Evolutionary conservation across 2,329 filamentous ascomycete species (phyloP), one percentile per base, ranked within the genome.

Genomic region (Tolypocladium paradoxum): DNA sequence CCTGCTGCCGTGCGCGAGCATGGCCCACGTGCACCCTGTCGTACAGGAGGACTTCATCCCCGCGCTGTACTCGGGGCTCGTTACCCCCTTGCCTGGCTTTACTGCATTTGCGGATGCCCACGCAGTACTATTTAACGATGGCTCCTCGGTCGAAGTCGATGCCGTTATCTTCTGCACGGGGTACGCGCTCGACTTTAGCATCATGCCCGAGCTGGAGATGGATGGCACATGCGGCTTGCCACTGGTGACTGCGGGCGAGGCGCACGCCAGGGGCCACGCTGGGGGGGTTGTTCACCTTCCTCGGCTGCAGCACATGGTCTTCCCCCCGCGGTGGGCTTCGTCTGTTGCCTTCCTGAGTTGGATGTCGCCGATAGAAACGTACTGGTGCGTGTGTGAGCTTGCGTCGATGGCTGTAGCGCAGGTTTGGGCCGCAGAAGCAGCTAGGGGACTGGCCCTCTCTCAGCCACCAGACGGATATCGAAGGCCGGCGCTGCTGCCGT

Each of bases 341-440:
- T 72, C 70, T n/a, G 64, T 75, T 20, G 74, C 70, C 0, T 67
- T 74, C 51, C 55, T 72, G 35, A 67, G 68, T 57, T 67, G 67
- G 56, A 61, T 61, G 34, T 63, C 65, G 20, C 63, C 67, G 27
- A 60, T 61, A 55, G 57, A 68, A 54, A 61, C 62, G 54, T 64
- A 61, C 55, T 68, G 45, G 27, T 62, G 64, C 36, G 60, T 71
- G 8, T 62, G 66, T 43, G 73, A 76, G 53, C 62, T 76, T 29
- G 66, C 65, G 2, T 61, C 66, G 29, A 73, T 72, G 70, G 52
- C 51, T 49, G 56, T 76, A 6, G 66, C 68, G 2, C 72, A 75
- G 54, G 61, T 74, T 9, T 76, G 69, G 67, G 36, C 49, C 12
- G 50, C 52, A n/a, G 48, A 53, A 20, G 33, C 38, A 8, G 37